Conservation (phyloP, 352 stramenopile species). For the Saprolegnia parasitica region DNA sequence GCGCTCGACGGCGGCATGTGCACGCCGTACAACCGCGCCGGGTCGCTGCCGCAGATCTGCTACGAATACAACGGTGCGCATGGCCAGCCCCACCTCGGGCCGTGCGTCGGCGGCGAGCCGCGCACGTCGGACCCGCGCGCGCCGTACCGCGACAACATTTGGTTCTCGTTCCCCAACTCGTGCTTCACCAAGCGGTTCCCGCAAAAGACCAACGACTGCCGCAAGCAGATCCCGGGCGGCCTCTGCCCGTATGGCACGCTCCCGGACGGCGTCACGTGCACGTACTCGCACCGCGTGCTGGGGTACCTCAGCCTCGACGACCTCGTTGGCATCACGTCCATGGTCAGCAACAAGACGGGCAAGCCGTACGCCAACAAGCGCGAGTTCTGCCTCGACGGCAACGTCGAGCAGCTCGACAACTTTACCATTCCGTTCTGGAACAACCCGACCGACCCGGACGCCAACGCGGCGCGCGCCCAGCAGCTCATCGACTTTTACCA, state of each 20-base stretch:
- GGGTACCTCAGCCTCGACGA: slow-evolving; percentile 58
- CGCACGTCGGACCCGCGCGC: slow-evolving; percentile 51
- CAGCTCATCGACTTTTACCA: slow-evolving; percentile 60
- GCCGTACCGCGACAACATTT: slow-evolving; percentile 72
- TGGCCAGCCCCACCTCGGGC: slow-evolving; percentile 47
- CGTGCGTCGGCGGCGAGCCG: slow-evolving; percentile 45
- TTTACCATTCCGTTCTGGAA: slow-evolving; percentile 61
- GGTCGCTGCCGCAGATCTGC: slow-evolving; percentile 40
- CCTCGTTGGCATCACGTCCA: slow-evolving; percentile 59
- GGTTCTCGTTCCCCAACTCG: slow-evolving; percentile 79
- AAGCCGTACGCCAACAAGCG: slow-evolving; percentile 43
- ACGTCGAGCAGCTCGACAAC: slow-evolving; percentile 45
- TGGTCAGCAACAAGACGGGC: slow-evolving; percentile 5
- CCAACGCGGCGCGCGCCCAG: slow-evolving; percentile 47
- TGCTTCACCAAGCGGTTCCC: slow-evolving; percentile 54
- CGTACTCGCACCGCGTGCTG: slow-evolving; percentile 55
- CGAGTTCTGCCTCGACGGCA: slow-evolving; percentile 44
- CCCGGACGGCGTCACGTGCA: slow-evolving; percentile 52
- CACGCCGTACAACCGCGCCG: slow-evolving; percentile 38
- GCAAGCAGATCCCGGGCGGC: slow-evolving; percentile 37
- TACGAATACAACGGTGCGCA: slow-evolving; percentile 61
- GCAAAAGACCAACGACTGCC: slow-evolving; percentile 46
- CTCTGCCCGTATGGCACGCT: slow-evolving; percentile 48
- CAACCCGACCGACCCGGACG: slow-evolving; percentile 42
- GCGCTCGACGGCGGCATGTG: slow-evolving; percentile 52